phyloP scores from a whole-genome alignment of 192 early-diverging fungal species.

The Podila epicladia region DNA sequence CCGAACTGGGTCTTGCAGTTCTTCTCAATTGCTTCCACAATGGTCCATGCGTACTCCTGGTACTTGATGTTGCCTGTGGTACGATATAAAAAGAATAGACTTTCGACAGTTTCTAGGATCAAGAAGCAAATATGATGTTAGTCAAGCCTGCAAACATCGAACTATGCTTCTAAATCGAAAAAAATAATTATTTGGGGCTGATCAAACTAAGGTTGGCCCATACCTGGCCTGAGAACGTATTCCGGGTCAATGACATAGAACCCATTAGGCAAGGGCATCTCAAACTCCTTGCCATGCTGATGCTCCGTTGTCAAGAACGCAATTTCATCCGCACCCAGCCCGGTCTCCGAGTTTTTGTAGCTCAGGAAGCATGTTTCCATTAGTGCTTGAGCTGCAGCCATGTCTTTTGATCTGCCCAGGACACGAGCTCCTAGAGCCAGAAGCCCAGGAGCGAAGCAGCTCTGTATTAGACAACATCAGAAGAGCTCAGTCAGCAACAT shows the following conservation, averaged over 20 bases:
- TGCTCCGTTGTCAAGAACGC: slow-evolving; percentile 23
- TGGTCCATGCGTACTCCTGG: slow-evolving; percentile 42
- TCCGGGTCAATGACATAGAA: slow-evolving; percentile 30
- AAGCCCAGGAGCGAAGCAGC: slow-evolving; percentile 80
- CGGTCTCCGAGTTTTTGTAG: slow-evolving; percentile 25
- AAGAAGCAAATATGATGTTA: background rate
- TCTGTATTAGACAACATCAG: slow-evolving; percentile 13
- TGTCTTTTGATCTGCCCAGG: slow-evolving; percentile 60
- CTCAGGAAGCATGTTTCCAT: slow-evolving; percentile 66
- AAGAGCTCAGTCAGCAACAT: background rate
- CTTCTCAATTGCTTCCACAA: slow-evolving; percentile 28
- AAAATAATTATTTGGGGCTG: background rate
- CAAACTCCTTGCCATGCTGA: slow-evolving; percentile 23
- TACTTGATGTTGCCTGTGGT: slow-evolving; percentile 33
- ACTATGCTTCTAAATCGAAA: background rate
- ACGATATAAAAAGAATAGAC: slow-evolving; percentile 31
- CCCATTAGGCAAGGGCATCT: slow-evolving; percentile 20
- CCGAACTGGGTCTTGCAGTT: slow-evolving; percentile 50
- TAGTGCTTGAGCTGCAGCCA: slow-evolving; percentile 74
- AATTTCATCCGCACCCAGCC: slow-evolving; percentile 39
- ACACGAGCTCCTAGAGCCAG: slow-evolving; percentile 68
- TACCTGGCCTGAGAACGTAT: slow-evolving; percentile 61
- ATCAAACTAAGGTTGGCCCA: background rate
- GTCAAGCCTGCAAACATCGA: background rate
- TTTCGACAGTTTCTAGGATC: slow-evolving; percentile 18